These are phyloP conservation scores for Miscanthus sacchariflorus DNA, from an alignment of 202 grass and related monocot genomes.

Conservation along the genomic window DNA sequence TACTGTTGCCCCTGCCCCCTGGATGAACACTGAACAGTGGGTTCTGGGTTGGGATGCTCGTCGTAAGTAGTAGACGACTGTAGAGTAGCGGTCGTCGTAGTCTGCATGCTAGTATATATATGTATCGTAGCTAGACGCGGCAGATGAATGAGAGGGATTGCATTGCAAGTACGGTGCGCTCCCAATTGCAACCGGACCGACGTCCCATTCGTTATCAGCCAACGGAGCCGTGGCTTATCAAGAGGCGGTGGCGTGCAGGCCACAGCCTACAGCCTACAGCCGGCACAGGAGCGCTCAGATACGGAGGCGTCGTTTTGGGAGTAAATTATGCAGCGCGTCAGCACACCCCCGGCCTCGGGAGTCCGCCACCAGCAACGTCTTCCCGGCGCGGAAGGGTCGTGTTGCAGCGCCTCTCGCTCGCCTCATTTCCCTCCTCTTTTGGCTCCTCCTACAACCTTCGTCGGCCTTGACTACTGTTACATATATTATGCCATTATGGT, in stretches of 20 bases:
- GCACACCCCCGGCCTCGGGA: slow-evolving; percentile 41
- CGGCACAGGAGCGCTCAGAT: slow-evolving; percentile 41
- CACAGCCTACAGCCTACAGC: slow-evolving; percentile 4
- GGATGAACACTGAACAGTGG: background rate
- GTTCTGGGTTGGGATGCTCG: background rate
- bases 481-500: background rate
- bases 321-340: slow-evolving; percentile 54
- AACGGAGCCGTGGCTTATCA: too few relatives aligned
- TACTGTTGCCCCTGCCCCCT: background rate
- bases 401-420: background rate
- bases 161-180: slow-evolving; percentile 13
- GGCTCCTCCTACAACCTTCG: background rate
- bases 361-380: slow-evolving; percentile 29
- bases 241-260: slow-evolving; percentile 39
- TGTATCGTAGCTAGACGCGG: background rate
- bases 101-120: background rate
- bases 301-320: slow-evolving; percentile 61
- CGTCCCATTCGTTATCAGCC: too few relatives aligned
- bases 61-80: background rate
- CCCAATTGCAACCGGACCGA: slow-evolving; percentile 22
- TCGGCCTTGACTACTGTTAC: background rate
- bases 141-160: background rate
- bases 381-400: slow-evolving; percentile 28
- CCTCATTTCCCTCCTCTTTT: background rate
- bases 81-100: background rate